Evolutionary conservation across 2,329 filamentous ascomycete genomes (phyloP).

Genomic region (Pseudonectria buxi): DNA sequence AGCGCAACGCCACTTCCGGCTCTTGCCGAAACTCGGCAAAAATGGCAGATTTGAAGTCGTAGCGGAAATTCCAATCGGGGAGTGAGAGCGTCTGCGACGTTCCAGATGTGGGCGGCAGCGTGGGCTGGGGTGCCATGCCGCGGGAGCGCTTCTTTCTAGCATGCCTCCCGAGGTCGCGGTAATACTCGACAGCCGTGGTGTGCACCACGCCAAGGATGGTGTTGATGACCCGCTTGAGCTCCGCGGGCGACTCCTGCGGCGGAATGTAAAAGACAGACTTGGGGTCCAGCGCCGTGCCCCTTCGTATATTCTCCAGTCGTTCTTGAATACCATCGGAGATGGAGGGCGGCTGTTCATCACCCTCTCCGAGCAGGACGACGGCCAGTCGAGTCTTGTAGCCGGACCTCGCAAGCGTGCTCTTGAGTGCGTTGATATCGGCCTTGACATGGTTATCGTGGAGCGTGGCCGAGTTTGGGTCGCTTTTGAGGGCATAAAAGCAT

Average conservation of each 20-base stretch:
- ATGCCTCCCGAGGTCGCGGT: slow-evolving; percentile 89
- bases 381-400: slow-evolving; percentile 73
- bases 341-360: slow-evolving; percentile 18
- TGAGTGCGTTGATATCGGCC: slow-evolving; percentile 74
- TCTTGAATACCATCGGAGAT: slow-evolving; percentile 64
- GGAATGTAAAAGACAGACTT: slow-evolving; percentile 84
- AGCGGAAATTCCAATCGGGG: slow-evolving; percentile 86
- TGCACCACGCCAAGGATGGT: slow-evolving; percentile 69
- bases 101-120: slow-evolving; percentile 72
- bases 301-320: slow-evolving; percentile 70
- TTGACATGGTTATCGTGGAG: slow-evolving; percentile 85
- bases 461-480: slow-evolving; percentile 65
- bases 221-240: slow-evolving; percentile 67
- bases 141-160: slow-evolving; percentile 79
- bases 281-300: slow-evolving; percentile 70
- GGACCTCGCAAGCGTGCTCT: slow-evolving; percentile 57
- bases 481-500: slow-evolving; percentile 71
- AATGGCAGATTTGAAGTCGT: slow-evolving; percentile 87
- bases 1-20: slow-evolving; percentile 77
- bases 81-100: slow-evolving; percentile 81
- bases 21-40: slow-evolving; percentile 93
- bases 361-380: slow-evolving; percentile 48
- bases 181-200: slow-evolving; percentile 76
- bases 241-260: slow-evolving; percentile 61
- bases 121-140: slow-evolving; percentile 70